phyloP scores from a whole-genome alignment of 2,329 filamentous ascomycete genomes.

The Dothistroma septosporum region DNA sequence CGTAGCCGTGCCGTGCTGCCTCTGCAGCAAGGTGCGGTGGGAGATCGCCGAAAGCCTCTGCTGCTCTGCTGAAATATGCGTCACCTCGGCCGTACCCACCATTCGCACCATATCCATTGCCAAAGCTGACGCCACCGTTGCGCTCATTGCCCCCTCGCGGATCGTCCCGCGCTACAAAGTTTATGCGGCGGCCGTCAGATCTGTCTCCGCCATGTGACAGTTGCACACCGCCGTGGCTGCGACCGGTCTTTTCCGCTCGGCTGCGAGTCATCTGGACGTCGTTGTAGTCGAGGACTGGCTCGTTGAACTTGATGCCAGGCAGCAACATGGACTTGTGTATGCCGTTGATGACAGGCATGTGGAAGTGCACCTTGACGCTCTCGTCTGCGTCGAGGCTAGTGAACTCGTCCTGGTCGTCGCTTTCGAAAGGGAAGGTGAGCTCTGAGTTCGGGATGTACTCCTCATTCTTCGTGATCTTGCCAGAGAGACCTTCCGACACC shows the following conservation, averaged over 20 bases:
- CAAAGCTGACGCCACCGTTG: constrained; percentile 21
- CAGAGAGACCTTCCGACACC: constrained; percentile 72
- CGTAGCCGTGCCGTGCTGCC: constrained; percentile 32
- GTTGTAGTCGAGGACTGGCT: constrained; percentile 65
- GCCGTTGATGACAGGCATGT: constrained; percentile 68
- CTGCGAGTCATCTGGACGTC: constrained; percentile 71
- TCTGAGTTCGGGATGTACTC: constrained; percentile 79
- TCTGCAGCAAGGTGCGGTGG: constrained; percentile 35
- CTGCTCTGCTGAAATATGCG: constrained; percentile 15
- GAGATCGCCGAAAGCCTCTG: constrained; percentile 26
- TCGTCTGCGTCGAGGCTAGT: constrained; percentile 73
- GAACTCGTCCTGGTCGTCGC: constrained; percentile 56
- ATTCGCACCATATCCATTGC: constrained; percentile 27
- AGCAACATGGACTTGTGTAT: constrained; percentile 93
- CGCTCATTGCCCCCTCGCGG: constrained; percentile 26
- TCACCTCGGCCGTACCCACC: constrained; percentile 25
- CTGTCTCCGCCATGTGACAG: constrained; percentile 49
- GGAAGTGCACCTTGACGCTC: constrained; percentile 83
- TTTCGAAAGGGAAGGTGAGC: constrained; percentile 42
- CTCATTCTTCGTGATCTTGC: constrained; percentile 75
- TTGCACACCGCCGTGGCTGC: constrained; percentile 65
- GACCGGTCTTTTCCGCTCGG: constrained; percentile 62
- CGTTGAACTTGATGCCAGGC: constrained; percentile 70
- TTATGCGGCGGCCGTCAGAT: constrained; percentile 48
- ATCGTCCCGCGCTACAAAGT: constrained; percentile 45